Percentiles rank a stretch among this genome's conserved stretches.
Conservation (phyloP, 1,284 basidiomycete genomes). For the Microbotryomycetes sp. region DNA sequence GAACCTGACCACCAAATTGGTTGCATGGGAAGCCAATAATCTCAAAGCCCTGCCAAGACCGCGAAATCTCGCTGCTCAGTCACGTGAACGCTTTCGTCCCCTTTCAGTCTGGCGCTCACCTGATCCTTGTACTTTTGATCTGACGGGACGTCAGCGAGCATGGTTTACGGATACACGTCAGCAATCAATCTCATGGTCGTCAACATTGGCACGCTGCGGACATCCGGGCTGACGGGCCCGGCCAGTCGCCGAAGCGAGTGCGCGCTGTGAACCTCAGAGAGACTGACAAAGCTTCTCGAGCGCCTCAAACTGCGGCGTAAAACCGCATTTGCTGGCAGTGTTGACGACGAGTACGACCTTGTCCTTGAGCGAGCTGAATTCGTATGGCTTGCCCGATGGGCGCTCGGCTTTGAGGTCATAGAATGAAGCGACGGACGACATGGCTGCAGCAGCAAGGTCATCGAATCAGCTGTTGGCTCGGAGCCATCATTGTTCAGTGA, state of each 20-base stretch:
- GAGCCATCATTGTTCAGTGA: too few species aligned
- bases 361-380: conserved; percentile 42
- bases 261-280: background rate
- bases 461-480: too few species aligned
- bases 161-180: too few species aligned
- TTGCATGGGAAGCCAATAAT: conserved; percentile 48
- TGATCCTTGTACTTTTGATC: conserved; percentile 46
- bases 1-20: conserved; percentile 42
- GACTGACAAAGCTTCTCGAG: background rate
- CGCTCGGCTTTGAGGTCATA: conserved; percentile 44
- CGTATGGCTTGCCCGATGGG: conserved; percentile 33
- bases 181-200: too few species aligned
- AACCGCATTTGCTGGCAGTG: conserved; percentile 46
- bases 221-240: too few species aligned
- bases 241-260: background rate
- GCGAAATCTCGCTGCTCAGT: background rate
- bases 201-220: too few species aligned
- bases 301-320: conserved; percentile 18
- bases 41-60: background rate
- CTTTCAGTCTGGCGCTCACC: too few species aligned
- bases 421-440: conserved; percentile 35
- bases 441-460: conserved; percentile 1
- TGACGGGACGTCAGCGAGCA: background rate
- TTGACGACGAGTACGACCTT: conserved; percentile 51
- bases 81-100: background rate